Percentiles rank a stretch among this genome's conserved stretches.
These are phyloP conservation scores for Phytophthora lateralis DNA, from an alignment of 352 stramenopile species.

Conservation along the genomic window DNA sequence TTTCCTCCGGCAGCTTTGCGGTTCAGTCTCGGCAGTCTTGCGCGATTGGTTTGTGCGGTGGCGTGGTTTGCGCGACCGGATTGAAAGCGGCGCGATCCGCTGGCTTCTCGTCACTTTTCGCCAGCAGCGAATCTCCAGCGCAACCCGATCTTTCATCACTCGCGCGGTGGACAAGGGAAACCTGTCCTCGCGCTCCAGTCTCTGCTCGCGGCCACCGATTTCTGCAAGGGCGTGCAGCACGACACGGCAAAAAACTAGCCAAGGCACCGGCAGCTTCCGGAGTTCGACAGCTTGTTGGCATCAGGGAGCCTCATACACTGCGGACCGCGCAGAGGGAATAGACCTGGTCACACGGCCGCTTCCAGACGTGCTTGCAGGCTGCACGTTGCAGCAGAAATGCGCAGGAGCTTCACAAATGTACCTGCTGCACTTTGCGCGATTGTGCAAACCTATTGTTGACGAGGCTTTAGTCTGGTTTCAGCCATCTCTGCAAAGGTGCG, in stretches of 20 bases:
- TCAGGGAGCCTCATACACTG: background rate
- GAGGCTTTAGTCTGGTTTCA: background rate
- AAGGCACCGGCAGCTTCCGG: background rate
- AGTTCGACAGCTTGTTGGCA: background rate
- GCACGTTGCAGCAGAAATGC: constrained; percentile 2
- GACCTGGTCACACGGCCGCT: background rate
- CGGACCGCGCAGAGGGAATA: constrained; percentile 9
- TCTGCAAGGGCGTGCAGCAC: constrained; percentile 11
- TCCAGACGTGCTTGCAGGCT: background rate
- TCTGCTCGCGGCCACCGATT: constrained; percentile 12
- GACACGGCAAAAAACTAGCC: constrained; percentile 20
- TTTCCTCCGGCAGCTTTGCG: background rate
- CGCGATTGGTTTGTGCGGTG: too few species aligned
- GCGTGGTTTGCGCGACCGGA: background rate
- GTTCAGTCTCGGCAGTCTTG: background rate
- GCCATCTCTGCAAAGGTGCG: background rate
- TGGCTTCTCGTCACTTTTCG: constrained; percentile 8
- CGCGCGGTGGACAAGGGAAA: constrained; percentile 6
- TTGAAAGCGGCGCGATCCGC: background rate
- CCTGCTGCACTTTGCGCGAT: background rate
- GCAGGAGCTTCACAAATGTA: background rate
- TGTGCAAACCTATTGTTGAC: background rate
- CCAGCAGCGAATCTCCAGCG: constrained; percentile 1
- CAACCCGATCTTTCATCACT: constrained; percentile 9
- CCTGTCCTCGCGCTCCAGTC: constrained; percentile 7